These are phyloP conservation scores for Hymenoscyphus repandus DNA, from an alignment of 2,329 filamentous ascomycete genomes.

Conservation along the genomic window DNA sequence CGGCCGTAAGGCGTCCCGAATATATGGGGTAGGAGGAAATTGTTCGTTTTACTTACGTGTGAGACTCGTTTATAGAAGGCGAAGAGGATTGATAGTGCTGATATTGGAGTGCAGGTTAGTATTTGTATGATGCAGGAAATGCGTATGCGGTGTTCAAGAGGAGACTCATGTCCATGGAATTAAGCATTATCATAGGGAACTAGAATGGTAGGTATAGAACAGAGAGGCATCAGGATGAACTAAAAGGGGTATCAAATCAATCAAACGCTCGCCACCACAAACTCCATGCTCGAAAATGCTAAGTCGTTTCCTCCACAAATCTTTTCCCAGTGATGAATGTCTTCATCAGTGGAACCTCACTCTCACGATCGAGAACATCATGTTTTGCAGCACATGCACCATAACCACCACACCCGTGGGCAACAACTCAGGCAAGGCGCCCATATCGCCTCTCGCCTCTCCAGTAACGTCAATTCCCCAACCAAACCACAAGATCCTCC, in stretches of 20 bases:
- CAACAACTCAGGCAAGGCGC: slow-evolving; percentile 61
- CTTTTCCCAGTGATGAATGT: background rate
- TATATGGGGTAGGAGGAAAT: too few species aligned
- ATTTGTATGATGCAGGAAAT: too few species aligned
- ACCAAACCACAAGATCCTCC: slow-evolving; percentile 50
- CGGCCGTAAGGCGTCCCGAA: too few species aligned
- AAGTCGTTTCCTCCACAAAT: slow-evolving; percentile 1
- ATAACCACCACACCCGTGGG: slow-evolving; percentile 61
- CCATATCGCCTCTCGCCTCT: slow-evolving; percentile 60
- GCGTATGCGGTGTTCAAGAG: too few species aligned
- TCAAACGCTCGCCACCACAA: background rate
- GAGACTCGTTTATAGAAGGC: too few species aligned
- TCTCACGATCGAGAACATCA: slow-evolving; percentile 65
- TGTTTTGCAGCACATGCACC: slow-evolving; percentile 66
- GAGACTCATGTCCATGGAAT: too few species aligned
- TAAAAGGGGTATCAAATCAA: background rate
- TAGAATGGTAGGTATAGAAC: too few species aligned
- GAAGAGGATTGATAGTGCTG: too few species aligned
- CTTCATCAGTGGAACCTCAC: slow-evolving; percentile 46
- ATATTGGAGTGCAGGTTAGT: too few species aligned
- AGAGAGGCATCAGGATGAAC: too few species aligned
- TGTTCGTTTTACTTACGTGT: too few species aligned
- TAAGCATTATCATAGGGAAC: too few species aligned
- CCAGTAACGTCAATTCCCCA: slow-evolving; percentile 58
- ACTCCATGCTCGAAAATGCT: slow-evolving; percentile 12